Evolutionary conservation across 1,139 yeast genomes (phyloP), one percentile per base, ranked within the genome.

Genomic region (Kurtzmaniella quercitrusa): DNA sequence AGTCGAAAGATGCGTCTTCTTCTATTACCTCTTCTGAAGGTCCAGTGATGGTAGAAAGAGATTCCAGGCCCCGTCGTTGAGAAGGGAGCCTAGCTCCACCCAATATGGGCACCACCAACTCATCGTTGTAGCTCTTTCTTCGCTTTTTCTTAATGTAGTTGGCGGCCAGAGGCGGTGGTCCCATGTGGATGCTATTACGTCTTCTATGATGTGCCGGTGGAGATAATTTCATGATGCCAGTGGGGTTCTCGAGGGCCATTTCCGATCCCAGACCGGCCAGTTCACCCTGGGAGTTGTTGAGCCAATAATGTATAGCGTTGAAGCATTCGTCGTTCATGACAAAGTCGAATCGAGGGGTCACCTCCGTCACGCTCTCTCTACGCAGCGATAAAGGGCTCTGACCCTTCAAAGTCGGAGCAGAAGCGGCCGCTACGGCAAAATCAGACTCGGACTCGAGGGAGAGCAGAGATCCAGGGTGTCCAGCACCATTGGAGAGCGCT

Each of bases 241-340:
- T 61, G 7, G 66, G 66, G 38, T 60, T 60, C 9, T 49, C 50
- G 42, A 58, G 47, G 19, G 57, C 54, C 18, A 14, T 16, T 39
- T 60, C 64, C 11, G 54, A 56, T 2, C 51, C 25, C 21, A 15
- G 41, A 16, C 43, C 47, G 16, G 36, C 48, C 12, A 44, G 42
- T 21, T 46, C 46, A 34, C 44, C 49, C 15, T 49, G 46, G 2
- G 60, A 54, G 47, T 60, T 63, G 49, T 66, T 63, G 37, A 67
- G 57, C 74, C 74, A 69, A 47, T 59, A 58, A 14, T 65, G 59
- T 29, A 69, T 68, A 33, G 74, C 74, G 47, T 64, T 63, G 47
- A 66, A 62, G 47, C 74, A 69, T 48, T 69, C 74, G 46, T 67
- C 68, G 49, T 68, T 68, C 70, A 68, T 66, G 41, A 63, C 62